Percentiles rank a stretch among this genome's conserved stretches.
Evolutionary conservation across 495 filamentous ascomycete genomes (phyloP).

Genomic region (Penicillium cosmopolitanum): DNA sequence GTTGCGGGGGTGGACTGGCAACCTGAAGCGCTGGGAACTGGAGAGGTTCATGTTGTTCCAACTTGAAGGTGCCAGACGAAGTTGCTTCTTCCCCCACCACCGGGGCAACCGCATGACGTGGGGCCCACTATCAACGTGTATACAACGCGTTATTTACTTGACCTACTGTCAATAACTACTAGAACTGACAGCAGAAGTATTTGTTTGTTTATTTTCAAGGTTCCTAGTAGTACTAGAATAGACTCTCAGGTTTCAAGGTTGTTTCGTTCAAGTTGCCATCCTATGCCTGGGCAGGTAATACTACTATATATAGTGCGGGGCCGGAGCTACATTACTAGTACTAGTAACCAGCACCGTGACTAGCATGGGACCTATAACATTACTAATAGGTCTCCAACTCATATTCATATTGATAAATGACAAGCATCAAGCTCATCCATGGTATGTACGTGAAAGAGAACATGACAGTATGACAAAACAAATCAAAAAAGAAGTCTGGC

Average conservation of each 20-base stretch:
- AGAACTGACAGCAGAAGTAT: too few relatives aligned
- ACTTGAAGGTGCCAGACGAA: slow-evolving; percentile 6
- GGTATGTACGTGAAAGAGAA: slow-evolving; percentile 32
- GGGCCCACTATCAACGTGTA: neutral
- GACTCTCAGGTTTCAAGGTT: too few relatives aligned
- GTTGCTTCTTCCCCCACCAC: slow-evolving; percentile 27
- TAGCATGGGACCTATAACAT: too few relatives aligned
- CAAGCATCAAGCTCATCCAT: slow-evolving; percentile 29
- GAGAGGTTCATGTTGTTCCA: neutral
- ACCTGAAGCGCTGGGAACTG: slow-evolving; percentile 14
- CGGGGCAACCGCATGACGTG: slow-evolving; percentile 47
- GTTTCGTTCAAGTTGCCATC: too few relatives aligned
- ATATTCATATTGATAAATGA: slow-evolving; percentile 33
- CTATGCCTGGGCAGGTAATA: too few relatives aligned
- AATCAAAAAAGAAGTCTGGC: slow-evolving; percentile 7
- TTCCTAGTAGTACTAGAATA: too few relatives aligned
- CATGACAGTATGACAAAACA: slow-evolving; percentile 3
- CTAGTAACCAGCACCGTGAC: too few relatives aligned
- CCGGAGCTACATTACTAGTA: too few relatives aligned
- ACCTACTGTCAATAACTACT: too few relatives aligned
- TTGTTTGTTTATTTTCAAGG: neutral
- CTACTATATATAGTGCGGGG: too few relatives aligned
- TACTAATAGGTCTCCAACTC: slow-evolving; percentile 6
- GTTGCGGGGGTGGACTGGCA: slow-evolving; percentile 15
- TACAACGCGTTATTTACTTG: neutral